A percentile compares a stretch with the other conserved stretches of the same genome.
Evolutionary conservation across 805 yeast species (phyloP).

Genomic region (Myxozyma kluyveri): DNA sequence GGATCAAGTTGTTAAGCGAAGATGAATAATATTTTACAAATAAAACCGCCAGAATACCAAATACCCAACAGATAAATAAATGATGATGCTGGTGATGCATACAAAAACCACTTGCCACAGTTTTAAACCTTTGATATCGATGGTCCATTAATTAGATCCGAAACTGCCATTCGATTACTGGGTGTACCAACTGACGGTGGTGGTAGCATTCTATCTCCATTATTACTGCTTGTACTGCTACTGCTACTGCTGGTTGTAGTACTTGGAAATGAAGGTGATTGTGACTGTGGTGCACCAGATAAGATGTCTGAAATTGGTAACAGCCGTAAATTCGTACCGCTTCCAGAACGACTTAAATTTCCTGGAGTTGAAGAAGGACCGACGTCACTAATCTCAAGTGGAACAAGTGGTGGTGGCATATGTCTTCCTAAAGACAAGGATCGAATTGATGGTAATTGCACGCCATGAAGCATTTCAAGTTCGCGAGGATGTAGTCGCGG

Average conservation of each 20-base stretch:
- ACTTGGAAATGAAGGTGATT: too few relatives aligned
- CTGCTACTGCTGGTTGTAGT: too few relatives aligned
- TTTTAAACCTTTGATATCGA: too few relatives aligned
- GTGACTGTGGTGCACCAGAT: not conserved
- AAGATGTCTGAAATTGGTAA: conserved; percentile 24
- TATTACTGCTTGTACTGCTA: not conserved
- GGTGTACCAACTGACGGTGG: too few relatives aligned
- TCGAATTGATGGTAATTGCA: conserved; percentile 42
- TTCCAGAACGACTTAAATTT: conserved; percentile 10
- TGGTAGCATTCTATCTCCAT: not conserved
- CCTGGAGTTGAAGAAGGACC: conserved; percentile 2
- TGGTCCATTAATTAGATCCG: not conserved
- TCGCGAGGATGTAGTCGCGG: conserved; percentile 44
- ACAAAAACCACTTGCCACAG: too few relatives aligned
- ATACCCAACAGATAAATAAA: too few relatives aligned
- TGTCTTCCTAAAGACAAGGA: conserved; percentile 36
- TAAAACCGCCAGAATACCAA: too few relatives aligned
- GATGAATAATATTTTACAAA: too few relatives aligned
- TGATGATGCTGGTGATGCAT: too few relatives aligned
- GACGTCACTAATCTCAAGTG: conserved; percentile 25
- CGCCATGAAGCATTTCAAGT: conserved; percentile 35
- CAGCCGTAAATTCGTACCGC: conserved; percentile 21
- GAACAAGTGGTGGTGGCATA: conserved; percentile 31
- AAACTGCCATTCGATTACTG: too few relatives aligned
- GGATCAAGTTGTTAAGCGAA: too few relatives aligned